Base-by-base conservation (phyloP, 1,284 basidiomycete species). In the Lentinus polychrous region DNA sequence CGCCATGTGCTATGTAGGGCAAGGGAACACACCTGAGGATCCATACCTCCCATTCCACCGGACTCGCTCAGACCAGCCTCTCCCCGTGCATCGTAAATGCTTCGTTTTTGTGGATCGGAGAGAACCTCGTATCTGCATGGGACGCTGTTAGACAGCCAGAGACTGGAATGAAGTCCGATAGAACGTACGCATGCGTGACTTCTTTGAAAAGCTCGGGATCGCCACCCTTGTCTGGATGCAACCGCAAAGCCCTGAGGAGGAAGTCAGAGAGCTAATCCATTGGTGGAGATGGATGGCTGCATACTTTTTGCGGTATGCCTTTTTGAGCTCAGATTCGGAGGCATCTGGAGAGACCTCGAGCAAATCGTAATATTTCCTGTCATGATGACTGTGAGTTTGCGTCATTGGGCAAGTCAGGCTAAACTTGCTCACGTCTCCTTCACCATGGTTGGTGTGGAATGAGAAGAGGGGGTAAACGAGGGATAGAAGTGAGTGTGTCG, bases 201-300 rank as follows among this genome's bases (percentile, higher is more conserved):
- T 96, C 92, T 67, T 99, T 98, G 87, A 99, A 99, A 52, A 89
- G 69, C 69, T 99, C 96, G 43, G 92, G 92, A 65, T 97, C 94
- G 54, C 94, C 94, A 52, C 94, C 92, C 74, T 97, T 97, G 78
- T 98, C 95, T 35, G 94, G 95, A 68, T 97, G 95, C 55, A 90
- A 69, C 55, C 84, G 80, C 51, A 96, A 70, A n/a, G 92, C 91
- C 66, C 91, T 94, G 39, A 3, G 20, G n/a, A 40, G 22, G 35
- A 17, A 6, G 20, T 17, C 20, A 56, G 10, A 52, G 49, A 51
- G 46, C 54, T 57, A 43, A 54, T 58, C 23, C 58, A 48, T 37
- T 40, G 14, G 43, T 11, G 40, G 43, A 37, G 39, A 34, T 15
- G 38, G 44, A 35, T 20, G 43, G 43, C 17, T 40, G 44, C 67